Conservation (phyloP, 805 yeast species). For the Maudiozyma turicensis region DNA sequence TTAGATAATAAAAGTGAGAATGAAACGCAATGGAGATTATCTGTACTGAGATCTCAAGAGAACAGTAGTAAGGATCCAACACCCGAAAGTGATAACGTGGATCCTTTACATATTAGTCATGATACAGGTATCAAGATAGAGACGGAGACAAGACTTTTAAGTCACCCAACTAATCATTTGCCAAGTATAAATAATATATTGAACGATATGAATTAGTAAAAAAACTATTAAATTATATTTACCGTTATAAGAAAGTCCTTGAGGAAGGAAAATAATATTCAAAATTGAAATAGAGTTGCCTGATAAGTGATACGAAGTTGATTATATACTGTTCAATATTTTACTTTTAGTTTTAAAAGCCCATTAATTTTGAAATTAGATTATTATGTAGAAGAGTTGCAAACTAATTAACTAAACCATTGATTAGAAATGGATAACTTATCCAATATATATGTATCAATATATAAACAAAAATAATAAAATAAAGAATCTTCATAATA, state of each 20-base stretch:
- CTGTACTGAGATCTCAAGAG: constrained; percentile 15
- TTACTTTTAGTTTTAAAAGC: not conserved
- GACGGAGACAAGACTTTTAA: not conserved
- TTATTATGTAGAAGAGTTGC: too few species aligned
- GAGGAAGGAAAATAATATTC: not conserved
- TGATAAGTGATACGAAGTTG: too few species aligned
- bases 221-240: not conserved
- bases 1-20: constrained; percentile 63
- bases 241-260: too few species aligned
- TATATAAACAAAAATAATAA: too few species aligned
- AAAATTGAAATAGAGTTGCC: not conserved
- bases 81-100: constrained; percentile 13
- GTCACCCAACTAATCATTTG: constrained; percentile 2
- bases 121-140: not conserved
- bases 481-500: too few species aligned
- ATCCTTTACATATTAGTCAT: constrained; percentile 1
- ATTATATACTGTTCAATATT: too few species aligned
- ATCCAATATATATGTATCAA: too few species aligned
- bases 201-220: constrained; percentile 8
- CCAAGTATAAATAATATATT: constrained; percentile 17
- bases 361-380: not conserved
- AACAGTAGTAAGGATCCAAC: not conserved
- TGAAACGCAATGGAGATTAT: constrained; percentile 59
- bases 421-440: too few species aligned
- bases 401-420: too few species aligned